Conservation (phyloP, 140 eudicot genomes). For the Erigeron philadelphicus region DNA sequence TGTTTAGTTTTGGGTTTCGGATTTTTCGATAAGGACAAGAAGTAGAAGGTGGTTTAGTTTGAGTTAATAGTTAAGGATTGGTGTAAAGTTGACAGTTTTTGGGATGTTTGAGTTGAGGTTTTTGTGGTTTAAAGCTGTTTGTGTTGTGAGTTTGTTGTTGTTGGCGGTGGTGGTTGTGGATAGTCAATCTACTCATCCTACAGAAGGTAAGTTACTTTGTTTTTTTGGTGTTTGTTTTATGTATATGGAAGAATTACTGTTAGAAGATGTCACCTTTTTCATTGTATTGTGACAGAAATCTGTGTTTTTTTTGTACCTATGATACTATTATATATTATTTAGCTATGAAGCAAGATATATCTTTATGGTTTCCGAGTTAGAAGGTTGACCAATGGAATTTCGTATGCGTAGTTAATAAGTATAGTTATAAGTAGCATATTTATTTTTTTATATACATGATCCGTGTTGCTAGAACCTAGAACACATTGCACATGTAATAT, state of each 20-base stretch:
- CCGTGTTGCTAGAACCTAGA: constrained; percentile 9
- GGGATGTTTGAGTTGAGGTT: constrained; percentile 29
- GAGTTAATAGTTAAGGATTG: constrained; percentile 7
- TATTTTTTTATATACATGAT: background rate
- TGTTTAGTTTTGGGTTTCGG: background rate
- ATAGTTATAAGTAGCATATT: background rate
- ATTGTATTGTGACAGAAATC: background rate
- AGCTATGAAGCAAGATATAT: constrained; percentile 4
- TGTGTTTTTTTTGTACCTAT: background rate
- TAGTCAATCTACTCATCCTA: constrained; percentile 49
- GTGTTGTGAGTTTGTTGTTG: constrained; percentile 33
- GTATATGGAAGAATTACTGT: background rate
- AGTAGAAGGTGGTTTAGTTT: background rate
- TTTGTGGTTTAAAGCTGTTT: constrained; percentile 26
- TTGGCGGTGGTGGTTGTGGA: constrained; percentile 37
- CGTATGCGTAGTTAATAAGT: background rate
- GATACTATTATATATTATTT: background rate
- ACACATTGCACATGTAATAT: background rate
- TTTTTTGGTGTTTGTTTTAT: background rate
- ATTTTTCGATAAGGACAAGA: background rate
- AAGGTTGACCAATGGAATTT: background rate
- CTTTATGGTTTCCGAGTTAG: constrained; percentile 2
- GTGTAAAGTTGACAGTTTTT: constrained; percentile 23
- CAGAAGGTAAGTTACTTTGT: constrained; percentile 46
- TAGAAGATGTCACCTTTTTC: constrained; percentile 4